These are phyloP conservation scores for Cryphonectria naterciae DNA, from an alignment of 2,329 filamentous ascomycete genomes.

Conservation along the genomic window DNA sequence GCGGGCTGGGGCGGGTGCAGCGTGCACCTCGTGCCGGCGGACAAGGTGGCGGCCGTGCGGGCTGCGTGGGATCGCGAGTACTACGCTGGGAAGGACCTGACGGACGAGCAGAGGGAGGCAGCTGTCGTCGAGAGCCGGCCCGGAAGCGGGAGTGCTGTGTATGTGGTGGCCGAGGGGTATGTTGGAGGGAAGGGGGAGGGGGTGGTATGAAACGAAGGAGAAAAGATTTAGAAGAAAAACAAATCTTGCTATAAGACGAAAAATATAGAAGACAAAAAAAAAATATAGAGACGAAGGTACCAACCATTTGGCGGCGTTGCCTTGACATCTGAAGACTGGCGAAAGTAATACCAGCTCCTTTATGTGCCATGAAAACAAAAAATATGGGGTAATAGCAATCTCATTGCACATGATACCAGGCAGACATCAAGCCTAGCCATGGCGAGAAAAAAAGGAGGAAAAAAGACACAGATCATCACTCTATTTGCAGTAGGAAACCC, in stretches of 20 bases:
- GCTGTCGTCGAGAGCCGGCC: slow-evolving; percentile 91
- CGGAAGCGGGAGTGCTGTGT: slow-evolving; percentile 70
- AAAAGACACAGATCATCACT: background rate
- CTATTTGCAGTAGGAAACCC: background rate
- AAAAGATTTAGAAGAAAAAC: too few relatives aligned
- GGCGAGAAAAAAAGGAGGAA: too few relatives aligned
- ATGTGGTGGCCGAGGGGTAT: slow-evolving; percentile 42
- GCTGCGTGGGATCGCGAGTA: slow-evolving; percentile 80
- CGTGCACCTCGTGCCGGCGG: slow-evolving; percentile 86
- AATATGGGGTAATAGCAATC: background rate
- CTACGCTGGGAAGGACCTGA: slow-evolving; percentile 70
- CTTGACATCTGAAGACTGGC: too few relatives aligned
- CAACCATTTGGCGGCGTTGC: too few relatives aligned
- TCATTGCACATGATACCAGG: background rate
- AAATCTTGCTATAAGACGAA: background rate
- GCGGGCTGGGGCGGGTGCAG: slow-evolving; percentile 97
- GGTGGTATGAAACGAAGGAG: background rate
- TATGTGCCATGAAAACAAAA: background rate
- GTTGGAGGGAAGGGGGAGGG: background rate
- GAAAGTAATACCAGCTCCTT: too few relatives aligned
- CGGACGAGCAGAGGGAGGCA: slow-evolving; percentile 71
- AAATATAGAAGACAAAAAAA: background rate
- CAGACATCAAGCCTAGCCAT: background rate
- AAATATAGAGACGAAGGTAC: background rate
- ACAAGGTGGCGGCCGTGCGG: slow-evolving; percentile 79